Base-by-base conservation (phyloP, 129 eudicot species). In the Chrysanthemum lavandulifolium region DNA sequence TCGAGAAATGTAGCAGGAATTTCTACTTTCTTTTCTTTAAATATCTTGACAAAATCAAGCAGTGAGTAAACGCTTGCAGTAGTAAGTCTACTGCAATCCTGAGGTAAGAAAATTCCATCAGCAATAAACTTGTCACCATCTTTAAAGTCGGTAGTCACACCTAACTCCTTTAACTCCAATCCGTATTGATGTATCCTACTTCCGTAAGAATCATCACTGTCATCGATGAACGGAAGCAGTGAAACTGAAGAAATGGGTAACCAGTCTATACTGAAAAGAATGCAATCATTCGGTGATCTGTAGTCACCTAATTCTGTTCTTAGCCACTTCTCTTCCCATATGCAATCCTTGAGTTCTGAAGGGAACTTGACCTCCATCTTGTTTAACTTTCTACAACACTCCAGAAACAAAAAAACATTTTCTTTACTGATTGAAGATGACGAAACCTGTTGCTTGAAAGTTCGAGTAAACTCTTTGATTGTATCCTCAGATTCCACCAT, bases 211-310 rank as follows among this genome's bases (percentile, higher is more conserved):
- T 65, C 65, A n/a, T 81, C 80, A 23, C 73, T 69, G 43, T 84
- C 92, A 67, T 84, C 92, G 63, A 84, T 79, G 69, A 84, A 87
- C 4, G 88, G 92, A 68, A 87, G 86, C 2, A 48, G 53, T 5
- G 81, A 64, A 13, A 87, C 82, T 29, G 62, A 56, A 54, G 85
- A 76, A 59, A 84, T 69, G 2, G 83, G 53, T 16, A 72, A 65
- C 92, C 92, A 87, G 65, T 62, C 76, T 5, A 29, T 33, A 31
- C 74, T 57, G 60, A 62, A 84, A 21, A 87, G 80, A 59, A 82
- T 73, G 70, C 89, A 87, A 2, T 82, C 82, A 1, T 53, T 62
- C 11, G 92, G 89, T 49, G 68, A 54, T 71, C 83, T 69, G 82
- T 67, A 81, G 36, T 78, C 89, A 56, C 83, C 86, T 18, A 84